These are phyloP conservation scores for Teratosphaeria pseudoeucalypti DNA, from an alignment of 2,329 filamentous ascomycete genomes.

Conservation along the genomic window DNA sequence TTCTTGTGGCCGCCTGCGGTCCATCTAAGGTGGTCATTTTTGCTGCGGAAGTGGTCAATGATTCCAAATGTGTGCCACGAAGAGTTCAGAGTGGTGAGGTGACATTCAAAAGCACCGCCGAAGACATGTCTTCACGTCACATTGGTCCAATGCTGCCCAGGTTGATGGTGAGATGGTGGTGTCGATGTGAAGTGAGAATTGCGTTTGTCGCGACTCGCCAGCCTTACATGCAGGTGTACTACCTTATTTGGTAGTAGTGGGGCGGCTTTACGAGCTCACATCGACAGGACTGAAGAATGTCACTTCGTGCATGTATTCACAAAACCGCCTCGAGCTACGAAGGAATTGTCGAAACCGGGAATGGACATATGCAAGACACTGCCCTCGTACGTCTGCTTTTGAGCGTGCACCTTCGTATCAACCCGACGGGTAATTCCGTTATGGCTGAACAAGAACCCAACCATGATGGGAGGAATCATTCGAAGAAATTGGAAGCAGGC, in stretches of 20 bases:
- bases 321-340: not conserved
- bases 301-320: not conserved
- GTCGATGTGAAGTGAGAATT: not conserved
- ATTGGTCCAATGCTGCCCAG: too few species aligned
- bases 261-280: not conserved
- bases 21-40: conserved; percentile 1
- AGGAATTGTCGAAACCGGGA: not conserved
- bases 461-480: too few species aligned
- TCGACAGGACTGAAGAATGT: not conserved
- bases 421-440: too few species aligned
- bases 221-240: too few species aligned
- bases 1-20: conserved; percentile 2
- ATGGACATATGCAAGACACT: too few species aligned
- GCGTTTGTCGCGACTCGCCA: not conserved
- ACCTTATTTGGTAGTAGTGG: not conserved
- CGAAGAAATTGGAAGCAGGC: too few species aligned
- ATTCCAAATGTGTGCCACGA: not conserved
- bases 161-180: not conserved
- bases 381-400: too few species aligned
- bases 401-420: too few species aligned
- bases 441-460: too few species aligned
- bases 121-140: not conserved
- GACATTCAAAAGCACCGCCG: not conserved
- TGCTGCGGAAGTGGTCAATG: not conserved
- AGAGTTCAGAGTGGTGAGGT: not conserved